A percentile compares a stretch with the other conserved stretches of the same genome.
Conservation (phyloP, 306 rosid species). For the Ochetophila trinervis region DNA sequence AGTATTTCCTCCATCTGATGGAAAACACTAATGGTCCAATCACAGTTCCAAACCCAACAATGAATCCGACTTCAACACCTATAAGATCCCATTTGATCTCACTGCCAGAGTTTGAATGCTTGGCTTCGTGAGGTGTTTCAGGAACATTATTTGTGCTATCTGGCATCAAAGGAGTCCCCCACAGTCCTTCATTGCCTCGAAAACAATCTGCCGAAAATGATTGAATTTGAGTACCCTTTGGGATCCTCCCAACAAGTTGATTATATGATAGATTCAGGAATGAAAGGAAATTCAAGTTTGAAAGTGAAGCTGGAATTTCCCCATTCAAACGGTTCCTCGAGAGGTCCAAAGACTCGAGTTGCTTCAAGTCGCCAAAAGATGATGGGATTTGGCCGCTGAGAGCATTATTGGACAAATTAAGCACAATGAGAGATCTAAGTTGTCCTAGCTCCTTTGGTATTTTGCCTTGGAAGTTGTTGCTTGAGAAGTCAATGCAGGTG, state of each 20-base stretch:
- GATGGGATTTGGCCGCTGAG: not conserved
- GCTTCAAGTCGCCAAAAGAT: not conserved
- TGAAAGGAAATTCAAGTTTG: not conserved
- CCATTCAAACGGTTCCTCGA: conserved; percentile 1
- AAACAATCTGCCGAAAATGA: conserved; percentile 3
- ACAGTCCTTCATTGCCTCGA: not conserved
- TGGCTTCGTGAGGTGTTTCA: not conserved
- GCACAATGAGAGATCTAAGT: not conserved
- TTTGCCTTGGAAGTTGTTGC: conserved; percentile 6
- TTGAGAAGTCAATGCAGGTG: conserved; percentile 1
- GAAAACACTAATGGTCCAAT: not conserved
- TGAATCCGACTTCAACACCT: conserved; percentile 2
- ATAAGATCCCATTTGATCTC: conserved; percentile 1
- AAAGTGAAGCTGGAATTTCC: not conserved
- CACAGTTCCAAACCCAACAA: conserved; percentile 9
- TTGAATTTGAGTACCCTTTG: not conserved
- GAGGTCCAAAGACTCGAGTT: conserved; percentile 9
- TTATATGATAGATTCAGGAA: not conserved
- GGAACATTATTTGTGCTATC: not conserved
- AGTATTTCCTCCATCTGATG: conserved; percentile 17
- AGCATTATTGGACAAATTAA: conserved; percentile 9
- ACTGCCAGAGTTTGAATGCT: not conserved
- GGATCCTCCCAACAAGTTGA: conserved; percentile 7
- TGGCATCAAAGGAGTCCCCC: not conserved
- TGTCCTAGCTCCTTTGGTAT: conserved; percentile 6